A percentile compares a stretch with the other conserved stretches of the same genome.
Conservation (phyloP, 2,329 filamentous ascomycete genomes). For the Magnaporthiopsis poae region DNA sequence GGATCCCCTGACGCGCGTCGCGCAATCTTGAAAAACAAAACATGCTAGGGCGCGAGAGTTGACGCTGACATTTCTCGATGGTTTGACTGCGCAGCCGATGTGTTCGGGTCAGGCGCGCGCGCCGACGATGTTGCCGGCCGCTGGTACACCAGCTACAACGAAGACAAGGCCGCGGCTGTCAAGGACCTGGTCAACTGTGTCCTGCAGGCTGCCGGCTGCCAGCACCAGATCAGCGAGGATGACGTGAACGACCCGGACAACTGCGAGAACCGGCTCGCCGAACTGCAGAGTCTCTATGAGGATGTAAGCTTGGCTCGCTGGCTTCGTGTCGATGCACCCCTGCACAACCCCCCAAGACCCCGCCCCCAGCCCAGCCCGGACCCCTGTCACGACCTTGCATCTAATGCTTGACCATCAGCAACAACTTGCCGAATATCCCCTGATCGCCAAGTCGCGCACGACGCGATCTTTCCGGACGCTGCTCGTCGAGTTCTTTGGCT, state of each 20-base stretch:
- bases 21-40: background rate
- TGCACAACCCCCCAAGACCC: background rate
- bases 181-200: constrained; percentile 59
- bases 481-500: constrained; percentile 68
- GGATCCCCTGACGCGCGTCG: background rate
- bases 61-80: constrained; percentile 12
- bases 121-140: constrained; percentile 48
- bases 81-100: constrained; percentile 38
- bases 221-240: constrained; percentile 65
- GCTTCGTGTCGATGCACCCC: background rate
- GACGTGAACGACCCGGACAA: constrained; percentile 88
- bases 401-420: constrained; percentile 33
- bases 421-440: constrained; percentile 80
- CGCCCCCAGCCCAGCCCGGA: background rate
- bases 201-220: constrained; percentile 66
- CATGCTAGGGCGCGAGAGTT: background rate
- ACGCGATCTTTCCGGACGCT: constrained; percentile 68
- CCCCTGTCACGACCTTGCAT: constrained; percentile 2
- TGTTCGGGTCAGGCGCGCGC: constrained; percentile 50
- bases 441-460: constrained; percentile 72
- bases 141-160: constrained; percentile 50
- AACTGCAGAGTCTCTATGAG: constrained; percentile 83
- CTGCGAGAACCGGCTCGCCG: constrained; percentile 63
- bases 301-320: constrained; percentile 41
- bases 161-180: constrained; percentile 44